Percentiles rank a stretch among this genome's conserved stretches.
These are phyloP conservation scores for Akanthomyces muscarius DNA, from an alignment of 2,329 filamentous ascomycete species.

Conservation along the genomic window DNA sequence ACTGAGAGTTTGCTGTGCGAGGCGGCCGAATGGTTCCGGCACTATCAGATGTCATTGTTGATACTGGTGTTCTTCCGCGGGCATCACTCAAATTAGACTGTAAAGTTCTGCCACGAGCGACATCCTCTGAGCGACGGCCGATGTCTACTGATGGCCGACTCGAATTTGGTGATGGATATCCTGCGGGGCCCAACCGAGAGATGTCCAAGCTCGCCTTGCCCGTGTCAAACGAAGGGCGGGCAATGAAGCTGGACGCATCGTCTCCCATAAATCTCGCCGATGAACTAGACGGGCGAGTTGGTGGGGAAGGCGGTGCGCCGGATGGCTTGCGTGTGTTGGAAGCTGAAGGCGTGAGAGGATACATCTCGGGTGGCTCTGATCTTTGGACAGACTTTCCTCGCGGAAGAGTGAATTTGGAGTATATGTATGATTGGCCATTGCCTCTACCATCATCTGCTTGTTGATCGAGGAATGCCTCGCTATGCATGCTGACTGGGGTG, in stretches of 20 bases:
- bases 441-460: conserved; percentile 42
- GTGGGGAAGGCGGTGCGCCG: conserved; percentile 56
- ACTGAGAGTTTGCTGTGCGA: conserved; percentile 40
- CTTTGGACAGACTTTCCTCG: conserved; percentile 76
- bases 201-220: conserved; percentile 49
- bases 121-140: conserved; percentile 46
- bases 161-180: conserved; percentile 42
- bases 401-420: conserved; percentile 79
- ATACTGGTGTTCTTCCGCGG: conserved; percentile 44
- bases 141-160: conserved; percentile 44
- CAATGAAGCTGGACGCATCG: conserved; percentile 31
- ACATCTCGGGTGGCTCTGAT: conserved; percentile 54
- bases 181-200: conserved; percentile 32
- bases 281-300: conserved; percentile 57
- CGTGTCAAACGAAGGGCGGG: conserved; percentile 47
- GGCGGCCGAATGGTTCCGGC: conserved; percentile 47
- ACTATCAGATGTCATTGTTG: conserved; percentile 49
- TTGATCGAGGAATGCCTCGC: conserved; percentile 61
- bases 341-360: conserved; percentile 43
- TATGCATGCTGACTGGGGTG: conserved; percentile 69
- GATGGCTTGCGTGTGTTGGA: conserved; percentile 42
- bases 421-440: conserved; percentile 71
- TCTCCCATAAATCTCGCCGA: conserved; percentile 39
- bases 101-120: conserved; percentile 42
- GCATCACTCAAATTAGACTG: conserved; percentile 37